phyloP scores from a whole-genome alignment of 352 stramenopile genomes.

The Globisporangium nunn region DNA sequence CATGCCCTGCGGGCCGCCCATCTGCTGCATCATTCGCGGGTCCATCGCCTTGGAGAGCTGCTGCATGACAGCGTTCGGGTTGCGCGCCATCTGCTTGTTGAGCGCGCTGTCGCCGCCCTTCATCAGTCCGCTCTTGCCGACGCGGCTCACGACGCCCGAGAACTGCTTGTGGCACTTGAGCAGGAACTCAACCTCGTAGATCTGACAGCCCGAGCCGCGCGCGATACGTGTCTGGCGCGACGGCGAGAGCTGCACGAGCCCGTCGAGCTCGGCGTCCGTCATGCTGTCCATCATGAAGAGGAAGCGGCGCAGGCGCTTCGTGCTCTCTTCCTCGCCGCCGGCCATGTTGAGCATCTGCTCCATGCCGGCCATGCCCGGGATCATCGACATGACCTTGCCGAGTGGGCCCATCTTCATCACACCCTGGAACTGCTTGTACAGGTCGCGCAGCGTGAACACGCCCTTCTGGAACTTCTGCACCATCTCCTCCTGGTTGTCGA shows the following conservation, averaged over 20 bases:
- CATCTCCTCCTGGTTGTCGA: conserved; percentile 94
- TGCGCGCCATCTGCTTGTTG: conserved; percentile 93
- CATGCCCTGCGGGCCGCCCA: conserved; percentile 78
- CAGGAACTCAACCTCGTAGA: conserved; percentile 89
- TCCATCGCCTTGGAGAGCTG: conserved; percentile 94
- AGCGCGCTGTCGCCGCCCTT: conserved; percentile 83
- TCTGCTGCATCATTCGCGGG: conserved; percentile 89
- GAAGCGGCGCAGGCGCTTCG: conserved; percentile 93
- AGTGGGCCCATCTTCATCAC: conserved; percentile 98
- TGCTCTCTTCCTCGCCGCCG: conserved; percentile 89
- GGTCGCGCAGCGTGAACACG: conserved; percentile 96
- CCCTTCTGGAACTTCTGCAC: conserved; percentile 95
- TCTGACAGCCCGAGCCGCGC: conserved; percentile 84
- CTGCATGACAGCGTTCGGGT: conserved; percentile 95
- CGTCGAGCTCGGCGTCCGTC: conserved; percentile 96
- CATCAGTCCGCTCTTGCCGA: conserved; percentile 95
- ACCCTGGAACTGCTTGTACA: conserved; percentile 98
- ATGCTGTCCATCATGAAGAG: conserved; percentile 99
- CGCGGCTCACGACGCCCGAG: conserved; percentile 91
- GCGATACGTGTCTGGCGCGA: conserved; percentile 86
- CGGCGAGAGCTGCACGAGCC: conserved; percentile 56
- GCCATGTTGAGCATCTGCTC: conserved; percentile 88
- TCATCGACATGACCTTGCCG: conserved; percentile 98
- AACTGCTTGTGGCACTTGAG: conserved; percentile 96
- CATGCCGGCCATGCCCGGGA: conserved; percentile 92